Evolutionary conservation across 2,329 filamentous ascomycete genomes (phyloP), one percentile per base, ranked within the genome.

Genomic region (Hypoxylon sp.): DNA sequence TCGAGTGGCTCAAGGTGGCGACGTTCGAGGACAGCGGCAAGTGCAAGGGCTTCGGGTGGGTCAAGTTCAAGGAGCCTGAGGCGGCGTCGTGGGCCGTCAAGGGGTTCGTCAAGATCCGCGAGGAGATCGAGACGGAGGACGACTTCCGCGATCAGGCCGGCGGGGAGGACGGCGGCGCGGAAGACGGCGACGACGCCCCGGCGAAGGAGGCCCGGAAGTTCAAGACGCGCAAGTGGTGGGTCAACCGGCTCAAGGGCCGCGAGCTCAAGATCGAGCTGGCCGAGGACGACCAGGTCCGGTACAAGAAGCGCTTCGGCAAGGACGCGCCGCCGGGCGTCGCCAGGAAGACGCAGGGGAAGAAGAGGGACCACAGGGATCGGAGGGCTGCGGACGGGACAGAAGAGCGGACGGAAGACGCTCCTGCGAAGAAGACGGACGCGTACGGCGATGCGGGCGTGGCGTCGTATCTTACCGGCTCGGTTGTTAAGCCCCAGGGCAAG

Each of bases 21-120:
- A 97, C 93, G 0, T 99, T 99, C 72, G 91, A 98, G 75, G 96
- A 99, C 74, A 89, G 89, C 17, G 95, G 95, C 38, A 99, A 98
- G 78, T 99, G 95, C 80, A 98, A 98, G 78, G 96, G 95, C 15
- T 99, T 89, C 77, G 95, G 89, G 4, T 99, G 95, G 93, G 87
- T 99, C 60, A 91, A 91, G 60, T 99, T 98, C 75, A 88, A 88
- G 71, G 87, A 92, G 47, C 72, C 93, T 9, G 87, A 90, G 54
- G 84, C 89, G 0, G 92, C 92, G 0, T 85, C 88, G 46, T 83
- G 83, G 69, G 91, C 90, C 3, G 92, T 96, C 64, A 88, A 87
- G 72, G 94, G 94, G 0, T 97, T 90, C 68, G 83, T 92, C 58
- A 86, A 87, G 76, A 82, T 92, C 69, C 84, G 83, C 71, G 84